Evolutionary conservation across 2,329 filamentous ascomycete species (phyloP), one percentile per base, ranked within the genome.

Genomic region (Orbilia blumenaviensis): DNA sequence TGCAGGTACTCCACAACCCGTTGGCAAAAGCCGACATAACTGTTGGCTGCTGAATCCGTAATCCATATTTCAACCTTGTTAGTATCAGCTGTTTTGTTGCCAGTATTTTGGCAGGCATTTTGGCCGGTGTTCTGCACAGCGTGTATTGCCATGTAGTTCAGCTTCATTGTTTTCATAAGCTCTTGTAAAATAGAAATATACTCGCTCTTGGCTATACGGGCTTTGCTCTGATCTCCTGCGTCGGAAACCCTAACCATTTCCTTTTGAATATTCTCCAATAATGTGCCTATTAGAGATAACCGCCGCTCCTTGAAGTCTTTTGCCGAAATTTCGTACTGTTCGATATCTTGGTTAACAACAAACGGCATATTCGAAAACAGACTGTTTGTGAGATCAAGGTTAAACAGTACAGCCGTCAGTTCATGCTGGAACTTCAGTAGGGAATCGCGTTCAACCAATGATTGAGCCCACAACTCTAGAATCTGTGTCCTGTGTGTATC

Each of bases 21-120:
- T 72, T 90, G 89, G 3, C 90, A 88, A 79, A 90, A 90, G 8
- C 86, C 84, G 5, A 89, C 87, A 79, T 90, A 90, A 18, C 25
- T 18, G 10, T 25, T 60, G 3, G 23, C 16, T 5, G 25, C 23
- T 18, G 16, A 44, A 8, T 34, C 63, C 6, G 48, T 7, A 46
- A 16, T 36, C 32, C 32, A 9, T 34, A 4, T 38, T 27, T 78
- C 41, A 9, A 12, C 32, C 32, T 34, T n/a, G n/a, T 12, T 8
- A 34, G 23, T 29, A 72, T 58, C 54, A 64, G 74, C 74, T 78
- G 46, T 38, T 27, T 38, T 9, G 21, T 25, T 21, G 21, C 2
- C 2, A 16, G 41, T n/a, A 23, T n/a, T 9, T 41, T 32, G 12
- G 16, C 8, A 34, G 21, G 8, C 10, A 44, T 41, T 25, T 2